Percentiles rank a stretch among this genome's conserved stretches.
phyloP scores from a whole-genome alignment of 495 filamentous ascomycete genomes.

The Penicillium tannophilum region DNA sequence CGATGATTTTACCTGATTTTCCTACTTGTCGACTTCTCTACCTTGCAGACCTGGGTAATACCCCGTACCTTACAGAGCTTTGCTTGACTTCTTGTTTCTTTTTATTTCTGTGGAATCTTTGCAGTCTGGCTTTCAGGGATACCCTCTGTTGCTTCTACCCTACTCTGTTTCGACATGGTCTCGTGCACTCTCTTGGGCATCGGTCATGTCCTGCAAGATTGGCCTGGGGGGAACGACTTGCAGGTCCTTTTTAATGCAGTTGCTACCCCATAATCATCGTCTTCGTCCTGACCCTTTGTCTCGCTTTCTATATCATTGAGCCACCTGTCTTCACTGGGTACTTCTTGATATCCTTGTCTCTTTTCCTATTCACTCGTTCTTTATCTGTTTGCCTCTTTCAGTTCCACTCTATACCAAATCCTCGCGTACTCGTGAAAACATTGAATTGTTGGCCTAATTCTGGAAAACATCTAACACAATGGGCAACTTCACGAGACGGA shows the following conservation, averaged over 20 bases:
- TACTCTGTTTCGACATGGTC: slow-evolving; percentile 33
- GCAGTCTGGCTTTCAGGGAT: slow-evolving; percentile 35
- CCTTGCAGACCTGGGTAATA: slow-evolving; percentile 28
- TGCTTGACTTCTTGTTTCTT: slow-evolving; percentile 28
- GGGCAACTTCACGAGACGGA: slow-evolving; percentile 43
- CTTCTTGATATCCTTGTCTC: not conserved
- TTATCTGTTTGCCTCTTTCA: not conserved
- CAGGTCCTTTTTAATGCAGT: slow-evolving; percentile 33
- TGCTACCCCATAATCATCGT: slow-evolving; percentile 20
- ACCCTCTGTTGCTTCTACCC: slow-evolving; percentile 28
- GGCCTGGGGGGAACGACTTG: slow-evolving; percentile 12
- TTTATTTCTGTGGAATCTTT: slow-evolving; percentile 35
- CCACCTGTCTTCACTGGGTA: not conserved
- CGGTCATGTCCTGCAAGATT: slow-evolving; percentile 30
- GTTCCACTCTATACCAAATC: not conserved
- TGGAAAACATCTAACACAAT: slow-evolving; percentile 23
- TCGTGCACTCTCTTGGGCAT: slow-evolving; percentile 34
- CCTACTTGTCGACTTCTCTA: slow-evolving; percentile 11
- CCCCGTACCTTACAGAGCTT: slow-evolving; percentile 33
- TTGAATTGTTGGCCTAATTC: not conserved
- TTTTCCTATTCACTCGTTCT: not conserved
- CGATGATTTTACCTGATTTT: slow-evolving; percentile 10
- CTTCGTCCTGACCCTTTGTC: slow-evolving; percentile 5
- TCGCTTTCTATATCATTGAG: slow-evolving; percentile 1
- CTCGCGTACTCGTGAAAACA: not conserved